A percentile compares a stretch with the other conserved stretches of the same genome.
Evolutionary conservation across 148 eudicot species (phyloP).

Genomic region (Spergularia marina): DNA sequence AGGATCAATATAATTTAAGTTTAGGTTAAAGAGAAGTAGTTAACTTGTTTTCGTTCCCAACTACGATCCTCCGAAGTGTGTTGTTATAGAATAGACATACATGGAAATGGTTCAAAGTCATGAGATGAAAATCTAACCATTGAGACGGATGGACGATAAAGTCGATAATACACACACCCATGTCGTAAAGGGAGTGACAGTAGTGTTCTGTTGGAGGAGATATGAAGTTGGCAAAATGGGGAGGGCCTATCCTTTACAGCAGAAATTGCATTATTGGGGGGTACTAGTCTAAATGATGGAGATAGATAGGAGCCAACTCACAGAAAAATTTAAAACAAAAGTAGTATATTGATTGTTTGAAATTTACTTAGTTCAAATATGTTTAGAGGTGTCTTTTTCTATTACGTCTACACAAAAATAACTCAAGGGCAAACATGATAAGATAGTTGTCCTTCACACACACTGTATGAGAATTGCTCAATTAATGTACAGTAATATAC

Average conservation of each 20-base stretch:
- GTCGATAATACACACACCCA: too few species aligned
- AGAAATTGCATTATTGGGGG: constrained; percentile 22
- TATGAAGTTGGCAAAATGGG: too few species aligned
- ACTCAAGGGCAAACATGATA: constrained; percentile 13
- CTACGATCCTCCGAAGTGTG: too few species aligned
- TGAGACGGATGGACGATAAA: too few species aligned
- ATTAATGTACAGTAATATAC: constrained; percentile 10
- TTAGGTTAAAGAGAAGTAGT: too few species aligned
- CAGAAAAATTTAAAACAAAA: not conserved
- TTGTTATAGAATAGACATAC: too few species aligned
- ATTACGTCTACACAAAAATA: not conserved
- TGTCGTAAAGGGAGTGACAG: not conserved
- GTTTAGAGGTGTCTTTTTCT: not conserved
- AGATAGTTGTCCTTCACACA: constrained; percentile 20
- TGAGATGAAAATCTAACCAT: too few species aligned
- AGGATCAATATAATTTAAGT: too few species aligned
- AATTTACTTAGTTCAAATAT: not conserved
- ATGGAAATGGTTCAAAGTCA: too few species aligned
- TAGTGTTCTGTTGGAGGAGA: not conserved
- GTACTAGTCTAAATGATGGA: constrained; percentile 18
- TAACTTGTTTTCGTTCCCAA: too few species aligned
- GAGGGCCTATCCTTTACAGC: constrained; percentile 14
- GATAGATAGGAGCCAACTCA: constrained; percentile 20
- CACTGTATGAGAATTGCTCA: constrained; percentile 17
- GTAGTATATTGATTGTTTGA: constrained; percentile 7